Base-by-base conservation (phyloP, 768 basidiomycete species). In the Lentinula aciculospora region DNA sequence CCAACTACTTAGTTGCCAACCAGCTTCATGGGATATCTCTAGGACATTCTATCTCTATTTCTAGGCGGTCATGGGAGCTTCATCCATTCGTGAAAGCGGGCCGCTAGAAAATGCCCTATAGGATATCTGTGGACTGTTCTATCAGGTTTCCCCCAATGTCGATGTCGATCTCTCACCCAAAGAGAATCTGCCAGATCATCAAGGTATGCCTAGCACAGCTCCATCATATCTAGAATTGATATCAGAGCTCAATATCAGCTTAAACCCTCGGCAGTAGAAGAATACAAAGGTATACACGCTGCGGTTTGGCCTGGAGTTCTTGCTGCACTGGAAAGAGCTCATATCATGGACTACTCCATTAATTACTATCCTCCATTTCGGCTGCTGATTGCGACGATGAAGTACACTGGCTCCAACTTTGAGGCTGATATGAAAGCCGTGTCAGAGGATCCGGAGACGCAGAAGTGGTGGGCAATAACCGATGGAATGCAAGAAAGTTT, bases 401-500 rank as follows among this genome's bases (percentile, higher is more conserved):
- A 87, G 64, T 91, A 91, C 64, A 81, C 75, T 0, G 90, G 89
- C 0, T 58, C 71, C 3, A 80, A 92, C 62, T 89, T 81, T 37
- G 81, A 79, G 40, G 72, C 61, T 13, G 89, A 91, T 63, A 90
- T 91, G 88, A 74, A 71, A 34, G 74, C 66, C 21, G 76, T 89
- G 28, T 84, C 77, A 3, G 80, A 81, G 17, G 86, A 89, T 65
- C 74, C 80, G 15, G 83, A 85, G 65, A 92, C 88, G n/a, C 79
- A 78, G 67, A 67, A 79, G 58, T 92, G 89, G 89, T 91, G 90
- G 89, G 71, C 75, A 62, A 67, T 89, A 44, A 91, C 88, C 0
- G 89, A 90, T 67, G 73, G 65, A 3, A 88, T 92, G 88, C 90
- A 92, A 69, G 82, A 86, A 68, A 87, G 83, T 64, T 82, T 91